Percentiles rank a stretch among this genome's conserved stretches.
phyloP scores from a whole-genome alignment of 805 yeast species.

The Kodamaea laetipori region DNA sequence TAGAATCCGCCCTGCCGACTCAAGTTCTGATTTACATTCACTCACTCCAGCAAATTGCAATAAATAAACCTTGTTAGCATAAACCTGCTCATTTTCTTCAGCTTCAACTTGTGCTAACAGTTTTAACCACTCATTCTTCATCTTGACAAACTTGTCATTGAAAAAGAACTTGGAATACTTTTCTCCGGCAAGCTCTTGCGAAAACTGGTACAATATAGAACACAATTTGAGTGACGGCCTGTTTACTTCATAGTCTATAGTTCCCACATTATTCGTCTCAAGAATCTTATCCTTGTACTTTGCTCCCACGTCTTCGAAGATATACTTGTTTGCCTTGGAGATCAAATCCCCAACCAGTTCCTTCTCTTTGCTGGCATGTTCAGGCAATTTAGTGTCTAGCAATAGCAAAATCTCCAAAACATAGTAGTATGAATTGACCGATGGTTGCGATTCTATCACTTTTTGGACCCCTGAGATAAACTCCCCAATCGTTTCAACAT shows the following conservation, averaged over 20 bases:
- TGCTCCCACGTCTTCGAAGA: slow-evolving; percentile 5
- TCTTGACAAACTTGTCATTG: slow-evolving; percentile 18
- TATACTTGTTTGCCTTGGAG: neutral
- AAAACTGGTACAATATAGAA: slow-evolving; percentile 22
- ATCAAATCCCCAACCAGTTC: slow-evolving; percentile 2
- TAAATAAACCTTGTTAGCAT: slow-evolving; percentile 28
- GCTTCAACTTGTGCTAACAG: slow-evolving; percentile 8
- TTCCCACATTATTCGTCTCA: slow-evolving; percentile 4
- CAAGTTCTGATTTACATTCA: slow-evolving; percentile 3
- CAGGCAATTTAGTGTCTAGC: slow-evolving; percentile 5
- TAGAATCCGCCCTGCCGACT: neutral
- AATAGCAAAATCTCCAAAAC: slow-evolving; percentile 17
- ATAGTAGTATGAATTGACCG: slow-evolving; percentile 16
- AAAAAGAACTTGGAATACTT: slow-evolving; percentile 26
- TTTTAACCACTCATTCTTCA: slow-evolving; percentile 36
- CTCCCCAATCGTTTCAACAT: slow-evolving; percentile 1
- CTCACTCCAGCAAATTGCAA: slow-evolving; percentile 19
- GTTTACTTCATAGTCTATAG: slow-evolving; percentile 8
- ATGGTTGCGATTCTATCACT: neutral
- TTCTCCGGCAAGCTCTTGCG: slow-evolving; percentile 11
- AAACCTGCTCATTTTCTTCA: slow-evolving; percentile 10
- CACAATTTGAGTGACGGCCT: slow-evolving; percentile 24
- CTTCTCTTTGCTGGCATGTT: slow-evolving; percentile 2
- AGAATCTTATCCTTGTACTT: slow-evolving; percentile 5
- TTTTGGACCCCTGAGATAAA: slow-evolving; percentile 1